Percentiles rank a stretch among this genome's conserved stretches.
phyloP scores from a whole-genome alignment of 495 filamentous ascomycete genomes.

The Penicillium coffeae region DNA sequence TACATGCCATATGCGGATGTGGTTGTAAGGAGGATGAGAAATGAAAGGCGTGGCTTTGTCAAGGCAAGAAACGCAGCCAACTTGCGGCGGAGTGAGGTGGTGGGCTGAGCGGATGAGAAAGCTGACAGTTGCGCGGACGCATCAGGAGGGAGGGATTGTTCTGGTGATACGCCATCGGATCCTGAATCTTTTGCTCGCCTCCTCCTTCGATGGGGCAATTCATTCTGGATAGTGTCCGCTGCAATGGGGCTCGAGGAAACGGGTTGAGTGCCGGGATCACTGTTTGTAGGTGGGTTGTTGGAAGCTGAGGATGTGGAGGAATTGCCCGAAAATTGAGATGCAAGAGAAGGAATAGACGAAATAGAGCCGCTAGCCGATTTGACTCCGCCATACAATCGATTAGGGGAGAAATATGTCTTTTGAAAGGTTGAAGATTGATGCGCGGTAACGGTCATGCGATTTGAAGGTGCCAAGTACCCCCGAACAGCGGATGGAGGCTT shows the following conservation, averaged over 20 bases:
- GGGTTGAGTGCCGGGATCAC: not conserved
- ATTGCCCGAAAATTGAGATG: slow-evolving; percentile 11
- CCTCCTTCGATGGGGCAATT: slow-evolving; percentile 48
- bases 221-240: slow-evolving; percentile 21
- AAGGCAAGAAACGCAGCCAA: slow-evolving; percentile 86
- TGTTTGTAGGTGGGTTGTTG: not conserved
- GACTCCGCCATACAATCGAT: slow-evolving; percentile 21
- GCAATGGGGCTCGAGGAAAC: slow-evolving; percentile 13
- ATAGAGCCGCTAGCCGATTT: slow-evolving; percentile 21
- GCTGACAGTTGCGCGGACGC: slow-evolving; percentile 77
- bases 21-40: slow-evolving; percentile 86
- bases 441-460: slow-evolving; percentile 28
- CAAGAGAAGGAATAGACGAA: slow-evolving; percentile 26
- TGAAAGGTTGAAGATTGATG: slow-evolving; percentile 28
- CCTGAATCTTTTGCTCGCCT: slow-evolving; percentile 46
- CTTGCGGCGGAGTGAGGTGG: slow-evolving; percentile 67
- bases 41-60: slow-evolving; percentile 88
- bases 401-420: slow-evolving; percentile 42
- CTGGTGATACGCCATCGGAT: slow-evolving; percentile 18
- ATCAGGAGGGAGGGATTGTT: slow-evolving; percentile 63
- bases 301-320: slow-evolving; percentile 6
- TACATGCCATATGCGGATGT: slow-evolving; percentile 91
- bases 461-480: slow-evolving; percentile 33
- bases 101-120: slow-evolving; percentile 62
- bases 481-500: slow-evolving; percentile 19